Base-by-base conservation (phyloP, 345 rosid species). In the Erucastrum elatum region DNA sequence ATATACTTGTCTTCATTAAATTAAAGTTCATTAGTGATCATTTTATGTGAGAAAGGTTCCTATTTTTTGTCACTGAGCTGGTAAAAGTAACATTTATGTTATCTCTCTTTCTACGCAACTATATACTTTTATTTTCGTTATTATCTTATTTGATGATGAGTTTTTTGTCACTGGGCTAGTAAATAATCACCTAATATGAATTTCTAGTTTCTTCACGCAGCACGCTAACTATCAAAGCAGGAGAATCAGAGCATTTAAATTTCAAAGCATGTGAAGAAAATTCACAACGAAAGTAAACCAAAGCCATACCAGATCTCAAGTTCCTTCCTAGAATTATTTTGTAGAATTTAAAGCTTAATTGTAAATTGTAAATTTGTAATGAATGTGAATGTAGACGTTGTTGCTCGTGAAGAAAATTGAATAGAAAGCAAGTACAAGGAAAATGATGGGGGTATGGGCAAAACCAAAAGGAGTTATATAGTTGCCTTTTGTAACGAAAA, bases 21-120 rank as follows among this genome's bases (percentile, higher is more conserved):
- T 17, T 8, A 21, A 21, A 30, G 30, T 61, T n/a, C 69, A 4
- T 61, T 16, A 53, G 27, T 61, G 29, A 68, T 61, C 60, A 7
- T 60, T 76, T 46, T 53, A 62, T 63, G 41, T 70, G 34, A 77
- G 65, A 13, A 16, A 12, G 26, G 51, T 49, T 70, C 49, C 25
- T 55, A 37, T 31, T 70, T 15, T 65, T 62, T 60, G 74, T 76
- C 80, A 76, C 69, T 0, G 64, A 64, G 75, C 71, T 77, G 65
- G 65, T 77, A 77, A 70, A 77, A 70, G 75, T 63, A 63, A 70
- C 65, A 68, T 70, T 63, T 77, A 25, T n/a, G 17, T n/a, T 49
- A 34, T 29, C 46, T 29, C 59, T 51, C 44, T 64, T 64, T 70
- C 71, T 64, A 70, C 71, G 41, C 21, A 51, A 1, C 33, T 49